phyloP scores from a whole-genome alignment of 202 grass and related monocot species.

The Miscanthus sacchariflorus region DNA sequence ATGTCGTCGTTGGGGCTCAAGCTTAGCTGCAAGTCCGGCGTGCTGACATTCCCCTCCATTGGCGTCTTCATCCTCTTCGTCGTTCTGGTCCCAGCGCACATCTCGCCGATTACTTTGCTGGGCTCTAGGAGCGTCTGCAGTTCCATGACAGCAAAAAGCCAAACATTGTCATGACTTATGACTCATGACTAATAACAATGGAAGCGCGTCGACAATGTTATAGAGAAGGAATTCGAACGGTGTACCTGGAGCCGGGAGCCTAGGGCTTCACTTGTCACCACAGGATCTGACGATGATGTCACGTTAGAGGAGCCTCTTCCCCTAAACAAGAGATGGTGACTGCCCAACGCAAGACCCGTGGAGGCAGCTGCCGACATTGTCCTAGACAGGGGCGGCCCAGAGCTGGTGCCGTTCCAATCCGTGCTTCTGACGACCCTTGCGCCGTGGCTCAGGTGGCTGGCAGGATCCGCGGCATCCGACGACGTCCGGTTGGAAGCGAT shows the following conservation, averaged over 20 bases:
- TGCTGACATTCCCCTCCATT: constrained; percentile 31
- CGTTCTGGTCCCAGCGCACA: not conserved
- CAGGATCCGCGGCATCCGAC: not conserved
- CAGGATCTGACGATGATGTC: constrained; percentile 46
- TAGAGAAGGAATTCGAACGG: not conserved
- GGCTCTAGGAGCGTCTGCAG: constrained; percentile 40
- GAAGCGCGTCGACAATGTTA: not conserved
- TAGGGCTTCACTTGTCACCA: constrained; percentile 37
- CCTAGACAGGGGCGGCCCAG: constrained; percentile 25
- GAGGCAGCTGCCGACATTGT: constrained; percentile 35
- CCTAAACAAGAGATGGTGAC: constrained; percentile 24
- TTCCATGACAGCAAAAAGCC: not conserved
- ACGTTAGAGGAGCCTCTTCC: constrained; percentile 37
- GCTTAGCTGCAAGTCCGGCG: constrained; percentile 78
- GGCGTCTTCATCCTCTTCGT: constrained; percentile 42
- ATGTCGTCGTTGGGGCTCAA: constrained; percentile 60
- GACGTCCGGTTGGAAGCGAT: constrained; percentile 36
- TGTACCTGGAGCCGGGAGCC: constrained; percentile 58
- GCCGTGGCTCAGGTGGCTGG: not conserved
- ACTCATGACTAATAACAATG: not conserved
- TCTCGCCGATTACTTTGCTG: constrained; percentile 30
- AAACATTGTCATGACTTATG: not conserved
- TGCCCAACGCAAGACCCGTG: not conserved
- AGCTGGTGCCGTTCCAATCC: constrained; percentile 59
- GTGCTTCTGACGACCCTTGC: constrained; percentile 29